Base-by-base conservation (phyloP, 2,329 filamentous ascomycete species). In the Lasiodiplodia theobromae region DNA sequence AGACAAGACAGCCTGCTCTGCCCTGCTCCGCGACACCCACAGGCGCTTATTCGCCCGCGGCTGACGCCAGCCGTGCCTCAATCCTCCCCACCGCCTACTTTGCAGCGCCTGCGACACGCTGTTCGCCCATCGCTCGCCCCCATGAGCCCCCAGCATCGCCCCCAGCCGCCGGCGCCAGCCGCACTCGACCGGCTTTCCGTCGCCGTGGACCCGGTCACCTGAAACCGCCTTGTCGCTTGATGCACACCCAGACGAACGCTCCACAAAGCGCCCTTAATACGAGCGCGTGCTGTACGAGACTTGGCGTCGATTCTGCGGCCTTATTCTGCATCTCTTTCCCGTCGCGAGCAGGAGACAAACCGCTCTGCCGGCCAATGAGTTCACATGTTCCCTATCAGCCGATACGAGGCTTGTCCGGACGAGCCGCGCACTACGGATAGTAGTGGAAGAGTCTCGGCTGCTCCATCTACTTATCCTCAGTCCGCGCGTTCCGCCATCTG, bases 391-490 rank as follows among this genome's bases (percentile, higher is more conserved):
- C 47, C 28, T 64, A 64, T 64, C 60, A 38, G 47, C 51, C 34
- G 60, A 64, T 64, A 64, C 60, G 60, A 64, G 60, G 47, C 44
- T 4, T n/a, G 44, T 64, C 60, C 60, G 60, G 60, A 37, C 60
- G 28, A 52, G 28, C 60, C 60, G 60, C 60, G 44, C 47, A 52
- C 60, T 52, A 64, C 60, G 44, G 40, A 44, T 25, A 52, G 60
- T 25, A 28, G 47, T 52, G 25, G 60, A 38, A n/a, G 60, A 47
- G 60, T 64, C 60, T 52, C 18, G 44, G 51, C 28, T 44, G 34
- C 54, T 38, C 21, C 54, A n/a, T 21, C 8, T 23, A 23, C 18
- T 7, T 34, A 34, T 2, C 8, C 6, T 31, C 56, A 23, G 37
- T 51, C 44, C 44, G 44, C 28, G 31, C 21, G 14, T 51, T 21